These are phyloP conservation scores for Salix exigua DNA, from an alignment of 345 rosid species.

Conservation along the genomic window DNA sequence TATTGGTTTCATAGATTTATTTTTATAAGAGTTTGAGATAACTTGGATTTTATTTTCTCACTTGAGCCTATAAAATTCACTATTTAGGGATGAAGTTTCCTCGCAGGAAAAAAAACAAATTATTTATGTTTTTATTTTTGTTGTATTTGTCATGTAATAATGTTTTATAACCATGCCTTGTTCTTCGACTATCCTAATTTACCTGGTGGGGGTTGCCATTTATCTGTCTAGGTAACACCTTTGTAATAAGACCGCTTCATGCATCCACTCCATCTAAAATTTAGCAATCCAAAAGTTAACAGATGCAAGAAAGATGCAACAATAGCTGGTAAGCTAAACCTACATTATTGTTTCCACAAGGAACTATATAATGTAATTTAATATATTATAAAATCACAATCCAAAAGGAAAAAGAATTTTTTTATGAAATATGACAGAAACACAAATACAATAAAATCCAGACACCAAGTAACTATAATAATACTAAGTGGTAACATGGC, in stretches of 20 bases:
- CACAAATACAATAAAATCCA: neutral
- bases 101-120: no score
- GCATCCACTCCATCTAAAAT: slow-evolving; percentile 89
- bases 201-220: slow-evolving; percentile 93
- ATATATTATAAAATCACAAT: neutral
- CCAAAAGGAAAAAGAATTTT: neutral
- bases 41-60: no score
- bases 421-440: neutral
- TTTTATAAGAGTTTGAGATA: no score
- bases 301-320: neutral
- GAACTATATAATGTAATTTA: neutral
- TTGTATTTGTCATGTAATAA: no score
- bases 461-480: neutral
- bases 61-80: no score
- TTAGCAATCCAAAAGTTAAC: slow-evolving; percentile 4
- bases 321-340: neutral
- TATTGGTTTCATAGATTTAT: no score
- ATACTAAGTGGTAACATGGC: neutral
- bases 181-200: slow-evolving; percentile 82
- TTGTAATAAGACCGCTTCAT: slow-evolving; percentile 74
- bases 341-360: neutral
- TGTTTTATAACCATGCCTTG: slow-evolving; percentile 47
- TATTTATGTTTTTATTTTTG: no score
- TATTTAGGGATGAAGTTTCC: no score
- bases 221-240: slow-evolving; percentile 68